Percentiles rank a stretch among this genome's conserved stretches.
These are phyloP conservation scores for Dictyostelium capitatum DNA, from an alignment of 78 protist species.

Conservation along the genomic window DNA sequence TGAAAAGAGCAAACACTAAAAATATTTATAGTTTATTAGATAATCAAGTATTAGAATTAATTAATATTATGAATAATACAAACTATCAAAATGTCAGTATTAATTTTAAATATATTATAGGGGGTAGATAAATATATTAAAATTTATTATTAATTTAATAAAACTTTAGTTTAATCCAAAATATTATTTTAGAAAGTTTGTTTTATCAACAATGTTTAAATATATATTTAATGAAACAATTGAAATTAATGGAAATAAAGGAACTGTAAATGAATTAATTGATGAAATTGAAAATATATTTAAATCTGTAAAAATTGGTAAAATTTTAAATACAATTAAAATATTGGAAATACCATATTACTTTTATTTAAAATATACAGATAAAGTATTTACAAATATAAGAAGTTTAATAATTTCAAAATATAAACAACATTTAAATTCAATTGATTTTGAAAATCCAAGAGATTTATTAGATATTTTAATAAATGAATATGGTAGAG, in stretches of 20 bases:
- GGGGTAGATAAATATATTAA: no score
- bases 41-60: background rate
- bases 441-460: background rate
- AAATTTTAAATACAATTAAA: background rate
- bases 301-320: background rate
- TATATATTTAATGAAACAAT: conserved; percentile 17
- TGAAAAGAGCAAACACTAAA: background rate
- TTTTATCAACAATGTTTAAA: conserved; percentile 18
- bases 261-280: background rate
- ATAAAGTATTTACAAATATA: background rate
- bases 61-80: background rate
- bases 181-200: conserved; percentile 12
- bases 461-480: conserved; percentile 22
- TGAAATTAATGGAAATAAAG: background rate
- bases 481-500: conserved; percentile 2
- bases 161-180: background rate
- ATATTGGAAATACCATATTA: background rate
- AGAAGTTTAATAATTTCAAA: background rate
- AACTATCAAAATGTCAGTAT: background rate
- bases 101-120: no score
- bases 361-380: background rate
- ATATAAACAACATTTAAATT: background rate
- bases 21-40: background rate
- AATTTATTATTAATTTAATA: no score
- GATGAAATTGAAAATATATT: conserved; percentile 3